Percentiles rank a stretch among this genome's conserved stretches.
Conservation (phyloP, 495 filamentous ascomycete species). For the Penicillium canariense region DNA sequence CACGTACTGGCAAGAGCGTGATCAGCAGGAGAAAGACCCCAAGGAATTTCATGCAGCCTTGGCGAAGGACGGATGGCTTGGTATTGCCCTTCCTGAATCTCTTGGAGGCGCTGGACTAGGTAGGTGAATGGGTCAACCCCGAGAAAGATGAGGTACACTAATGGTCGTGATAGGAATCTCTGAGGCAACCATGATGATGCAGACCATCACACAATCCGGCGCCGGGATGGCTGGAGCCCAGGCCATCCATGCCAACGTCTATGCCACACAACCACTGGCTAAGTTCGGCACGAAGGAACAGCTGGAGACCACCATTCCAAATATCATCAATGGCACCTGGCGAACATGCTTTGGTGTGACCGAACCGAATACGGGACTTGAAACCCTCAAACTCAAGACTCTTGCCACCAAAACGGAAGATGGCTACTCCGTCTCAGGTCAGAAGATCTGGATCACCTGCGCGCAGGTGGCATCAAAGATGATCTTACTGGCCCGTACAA, state of each 20-base stretch:
- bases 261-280: constrained; percentile 73
- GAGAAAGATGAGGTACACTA: constrained; percentile 39
- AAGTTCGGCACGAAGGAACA: constrained; percentile 65
- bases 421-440: constrained; percentile 62
- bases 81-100: constrained; percentile 70
- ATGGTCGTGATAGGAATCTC: constrained; percentile 50
- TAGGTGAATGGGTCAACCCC: constrained; percentile 53
- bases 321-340: constrained; percentile 65
- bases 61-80: constrained; percentile 80
- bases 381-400: constrained; percentile 68
- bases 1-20: constrained; percentile 68
- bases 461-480: constrained; percentile 76
- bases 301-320: constrained; percentile 58
- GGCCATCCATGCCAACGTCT: constrained; percentile 73
- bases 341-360: constrained; percentile 71
- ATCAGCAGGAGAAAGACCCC: constrained; percentile 66
- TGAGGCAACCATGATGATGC: constrained; percentile 83
- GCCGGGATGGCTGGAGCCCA: constrained; percentile 79
- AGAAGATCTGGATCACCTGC: constrained; percentile 83
- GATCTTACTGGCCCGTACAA: constrained; percentile 75
- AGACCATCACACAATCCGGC: constrained; percentile 74
- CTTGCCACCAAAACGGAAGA: constrained; percentile 49
- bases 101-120: constrained; percentile 72
- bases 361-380: constrained; percentile 66
- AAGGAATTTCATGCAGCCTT: constrained; percentile 70